These are phyloP conservation scores for Ilex asprella DNA, from an alignment of 257 asterid genomes.

Conservation along the genomic window DNA sequence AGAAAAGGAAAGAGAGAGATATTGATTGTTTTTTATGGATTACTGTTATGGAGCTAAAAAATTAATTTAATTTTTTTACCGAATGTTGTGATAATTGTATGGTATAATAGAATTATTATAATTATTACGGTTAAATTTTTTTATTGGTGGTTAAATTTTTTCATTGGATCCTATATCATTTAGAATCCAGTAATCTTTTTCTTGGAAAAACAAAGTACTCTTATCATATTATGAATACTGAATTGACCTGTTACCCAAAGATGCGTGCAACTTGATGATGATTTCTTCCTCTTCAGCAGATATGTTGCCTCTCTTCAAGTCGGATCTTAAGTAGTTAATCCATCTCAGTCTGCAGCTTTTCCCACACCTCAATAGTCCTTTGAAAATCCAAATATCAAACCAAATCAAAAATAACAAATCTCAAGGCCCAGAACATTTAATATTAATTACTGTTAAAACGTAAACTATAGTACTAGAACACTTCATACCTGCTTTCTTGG, in stretches of 20 bases:
- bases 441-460: too few species aligned
- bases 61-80: too few species aligned
- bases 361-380: constrained; percentile 76
- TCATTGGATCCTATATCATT: too few species aligned
- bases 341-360: constrained; percentile 89
- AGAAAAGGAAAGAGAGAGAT: too few species aligned
- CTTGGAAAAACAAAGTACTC: not conserved
- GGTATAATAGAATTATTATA: not conserved
- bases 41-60: too few species aligned
- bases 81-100: too few species aligned
- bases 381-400: not conserved
- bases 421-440: too few species aligned
- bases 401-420: not conserved
- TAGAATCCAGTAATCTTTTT: too few species aligned
- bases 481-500: constrained; percentile 75
- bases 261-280: constrained; percentile 57
- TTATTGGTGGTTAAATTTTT: too few species aligned
- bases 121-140: not conserved
- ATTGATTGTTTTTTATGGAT: too few species aligned
- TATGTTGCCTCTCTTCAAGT: constrained; percentile 81
- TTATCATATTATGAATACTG: not conserved
- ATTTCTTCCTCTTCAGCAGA: constrained; percentile 52
- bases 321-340: constrained; percentile 81
- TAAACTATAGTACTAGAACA: too few species aligned
- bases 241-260: constrained; percentile 69